Conservation (phyloP, 805 yeast species). For the Clavispora santaluciae region DNA sequence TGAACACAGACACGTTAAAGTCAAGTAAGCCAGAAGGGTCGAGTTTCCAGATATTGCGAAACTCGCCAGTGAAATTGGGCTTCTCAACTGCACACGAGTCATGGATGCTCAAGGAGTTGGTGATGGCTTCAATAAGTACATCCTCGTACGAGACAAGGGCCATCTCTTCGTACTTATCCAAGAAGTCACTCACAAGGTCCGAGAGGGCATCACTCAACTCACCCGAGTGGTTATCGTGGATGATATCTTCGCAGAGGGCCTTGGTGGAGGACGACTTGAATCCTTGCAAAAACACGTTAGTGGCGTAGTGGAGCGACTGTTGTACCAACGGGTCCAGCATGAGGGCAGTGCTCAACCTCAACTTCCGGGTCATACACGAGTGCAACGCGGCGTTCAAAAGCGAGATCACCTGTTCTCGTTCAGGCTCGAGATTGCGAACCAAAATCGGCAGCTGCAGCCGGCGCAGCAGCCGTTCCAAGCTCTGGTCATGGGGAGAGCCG, state of each 20-base stretch:
- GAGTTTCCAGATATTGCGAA: slow-evolving; percentile 9
- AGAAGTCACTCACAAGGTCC: slow-evolving; percentile 7
- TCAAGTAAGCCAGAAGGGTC: slow-evolving; percentile 7
- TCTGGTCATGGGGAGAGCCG: too few species aligned
- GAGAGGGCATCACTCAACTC: slow-evolving; percentile 4
- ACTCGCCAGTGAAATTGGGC: slow-evolving; percentile 6
- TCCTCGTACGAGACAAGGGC: slow-evolving; percentile 14
- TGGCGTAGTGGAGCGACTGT: slow-evolving; percentile 10
- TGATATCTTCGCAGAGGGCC: slow-evolving; percentile 9
- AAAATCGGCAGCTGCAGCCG: slow-evolving; percentile 3
- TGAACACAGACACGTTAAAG: slow-evolving; percentile 6
- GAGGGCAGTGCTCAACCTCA: not conserved
- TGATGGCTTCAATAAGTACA: slow-evolving; percentile 8
- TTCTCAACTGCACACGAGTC: slow-evolving; percentile 1
- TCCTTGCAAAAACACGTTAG: slow-evolving; percentile 11
- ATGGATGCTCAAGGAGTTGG: not conserved
- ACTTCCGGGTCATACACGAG: slow-evolving; percentile 1
- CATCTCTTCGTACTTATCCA: slow-evolving; percentile 10
- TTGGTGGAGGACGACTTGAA: slow-evolving; percentile 11
- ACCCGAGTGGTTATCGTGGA: slow-evolving; percentile 4
- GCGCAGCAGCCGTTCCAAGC: too few species aligned
- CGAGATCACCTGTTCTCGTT: not conserved
- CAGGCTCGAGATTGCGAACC: not conserved
- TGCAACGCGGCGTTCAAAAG: slow-evolving; percentile 1
- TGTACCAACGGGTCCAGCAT: not conserved